Conservation (phyloP, 176 grass and related monocot genomes). For the Zizania latifolia region DNA sequence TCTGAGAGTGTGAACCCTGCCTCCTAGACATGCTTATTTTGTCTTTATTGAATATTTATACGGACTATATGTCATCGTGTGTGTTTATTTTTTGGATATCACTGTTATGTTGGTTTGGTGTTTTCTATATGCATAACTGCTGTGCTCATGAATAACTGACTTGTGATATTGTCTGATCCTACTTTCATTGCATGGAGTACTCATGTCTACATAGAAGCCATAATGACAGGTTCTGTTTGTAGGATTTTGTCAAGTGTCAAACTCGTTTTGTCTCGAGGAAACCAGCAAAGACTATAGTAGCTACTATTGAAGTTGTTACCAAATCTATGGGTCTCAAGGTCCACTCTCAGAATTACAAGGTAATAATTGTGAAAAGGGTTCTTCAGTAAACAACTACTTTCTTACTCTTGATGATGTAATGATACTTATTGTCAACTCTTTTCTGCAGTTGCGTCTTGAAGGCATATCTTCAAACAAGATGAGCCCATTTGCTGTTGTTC, state of each 20-base stretch:
- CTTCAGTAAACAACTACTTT: constrained; percentile 18
- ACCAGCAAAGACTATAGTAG: constrained; percentile 65
- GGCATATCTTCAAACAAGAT: constrained; percentile 51
- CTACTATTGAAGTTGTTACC: constrained; percentile 63
- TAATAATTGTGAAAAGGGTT: constrained; percentile 35
- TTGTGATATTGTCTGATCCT: neutral
- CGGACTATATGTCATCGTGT: neutral
- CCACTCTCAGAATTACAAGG: constrained; percentile 92
- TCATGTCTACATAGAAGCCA: neutral
- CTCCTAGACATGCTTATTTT: neutral
- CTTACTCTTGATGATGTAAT: constrained; percentile 17
- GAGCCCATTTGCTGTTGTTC: constrained; percentile 75
- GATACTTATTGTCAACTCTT: neutral
- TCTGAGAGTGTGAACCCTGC: too few species aligned
- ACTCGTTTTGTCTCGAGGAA: constrained; percentile 91
- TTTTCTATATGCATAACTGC: neutral
- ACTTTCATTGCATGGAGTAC: neutral
- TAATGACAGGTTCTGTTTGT: neutral
- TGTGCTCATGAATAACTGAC: neutral
- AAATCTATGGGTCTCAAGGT: constrained; percentile 81
- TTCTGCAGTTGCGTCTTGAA: constrained; percentile 78
- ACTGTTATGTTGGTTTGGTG: neutral
- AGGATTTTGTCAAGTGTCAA: constrained; percentile 90
- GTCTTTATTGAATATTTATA: neutral
- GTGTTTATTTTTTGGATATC: neutral